Conservation (phyloP, 73 alveolate species). For the Paramecium primaurelia region DNA sequence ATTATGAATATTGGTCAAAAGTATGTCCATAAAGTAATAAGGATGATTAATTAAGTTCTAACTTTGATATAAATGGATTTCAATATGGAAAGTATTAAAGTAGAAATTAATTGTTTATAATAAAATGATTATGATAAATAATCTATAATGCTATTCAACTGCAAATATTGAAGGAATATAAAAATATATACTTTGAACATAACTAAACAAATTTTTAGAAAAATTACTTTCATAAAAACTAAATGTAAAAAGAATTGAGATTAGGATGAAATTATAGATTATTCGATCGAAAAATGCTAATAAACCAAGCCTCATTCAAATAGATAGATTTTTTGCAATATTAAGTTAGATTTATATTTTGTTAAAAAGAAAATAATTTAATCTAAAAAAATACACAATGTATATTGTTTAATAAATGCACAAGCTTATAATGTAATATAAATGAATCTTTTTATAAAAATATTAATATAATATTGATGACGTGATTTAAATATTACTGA, state of each 20-base stretch:
- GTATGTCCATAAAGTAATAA: not conserved
- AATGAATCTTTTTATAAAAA: not conserved
- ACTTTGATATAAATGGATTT: too few relatives aligned
- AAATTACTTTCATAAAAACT: not conserved
- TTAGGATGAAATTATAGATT: not conserved
- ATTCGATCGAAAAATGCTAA: too few relatives aligned
- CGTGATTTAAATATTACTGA: not conserved
- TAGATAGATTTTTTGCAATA: not conserved
- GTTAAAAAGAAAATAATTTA: not conserved
- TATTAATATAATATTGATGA: not conserved
- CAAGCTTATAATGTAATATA: not conserved
- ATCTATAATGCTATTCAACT: not conserved
- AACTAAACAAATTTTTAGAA: not conserved
- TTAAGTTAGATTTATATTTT: not conserved
- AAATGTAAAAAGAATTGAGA: not conserved
- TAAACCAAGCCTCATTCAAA: not conserved
- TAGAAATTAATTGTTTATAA: not conserved
- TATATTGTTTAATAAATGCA: not conserved
- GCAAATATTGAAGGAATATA: not conserved
- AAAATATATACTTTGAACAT: not conserved
- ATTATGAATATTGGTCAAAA: too few relatives aligned
- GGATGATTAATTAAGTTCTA: not conserved
- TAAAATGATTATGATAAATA: too few relatives aligned
- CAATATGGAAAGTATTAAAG: not conserved
- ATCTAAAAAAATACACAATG: not conserved